These are phyloP conservation scores for Zostera marina DNA, from an alignment of 116 monocot genomes.

Conservation along the genomic window DNA sequence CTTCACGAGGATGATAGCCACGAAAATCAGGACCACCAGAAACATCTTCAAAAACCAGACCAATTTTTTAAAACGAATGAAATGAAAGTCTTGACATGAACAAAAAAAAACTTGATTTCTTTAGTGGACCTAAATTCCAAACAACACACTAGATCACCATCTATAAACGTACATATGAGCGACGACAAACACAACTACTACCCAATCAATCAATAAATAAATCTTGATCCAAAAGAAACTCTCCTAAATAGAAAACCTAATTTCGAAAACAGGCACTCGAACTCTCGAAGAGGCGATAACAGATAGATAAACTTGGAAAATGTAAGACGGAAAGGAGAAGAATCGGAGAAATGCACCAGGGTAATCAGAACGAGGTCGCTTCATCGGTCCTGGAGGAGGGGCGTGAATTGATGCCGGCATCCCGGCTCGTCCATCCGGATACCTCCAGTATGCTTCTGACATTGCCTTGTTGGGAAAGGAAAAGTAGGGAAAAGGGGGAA, in stretches of 20 bases:
- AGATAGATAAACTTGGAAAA: background rate
- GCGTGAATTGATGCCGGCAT: background rate
- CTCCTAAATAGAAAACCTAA: too few relatives aligned
- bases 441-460: background rate
- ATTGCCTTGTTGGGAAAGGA: background rate
- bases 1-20: constrained; percentile 39
- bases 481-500: background rate
- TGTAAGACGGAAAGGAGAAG: background rate
- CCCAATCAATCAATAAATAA: too few relatives aligned
- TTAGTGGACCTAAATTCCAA: too few relatives aligned
- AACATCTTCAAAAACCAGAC: constrained; percentile 6
- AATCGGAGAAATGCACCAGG: background rate
- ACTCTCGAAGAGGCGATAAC: too few relatives aligned
- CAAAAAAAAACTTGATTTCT: background rate
- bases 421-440: background rate
- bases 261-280: too few relatives aligned
- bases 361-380: background rate
- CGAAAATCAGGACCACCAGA: constrained; percentile 23
- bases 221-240: too few relatives aligned
- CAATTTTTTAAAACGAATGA: background rate
- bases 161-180: too few relatives aligned
- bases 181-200: too few relatives aligned
- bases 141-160: too few relatives aligned
- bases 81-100: background rate
- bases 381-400: background rate